Conservation (phyloP, 176 grass and related monocot genomes). For the Paspalum notatum region DNA sequence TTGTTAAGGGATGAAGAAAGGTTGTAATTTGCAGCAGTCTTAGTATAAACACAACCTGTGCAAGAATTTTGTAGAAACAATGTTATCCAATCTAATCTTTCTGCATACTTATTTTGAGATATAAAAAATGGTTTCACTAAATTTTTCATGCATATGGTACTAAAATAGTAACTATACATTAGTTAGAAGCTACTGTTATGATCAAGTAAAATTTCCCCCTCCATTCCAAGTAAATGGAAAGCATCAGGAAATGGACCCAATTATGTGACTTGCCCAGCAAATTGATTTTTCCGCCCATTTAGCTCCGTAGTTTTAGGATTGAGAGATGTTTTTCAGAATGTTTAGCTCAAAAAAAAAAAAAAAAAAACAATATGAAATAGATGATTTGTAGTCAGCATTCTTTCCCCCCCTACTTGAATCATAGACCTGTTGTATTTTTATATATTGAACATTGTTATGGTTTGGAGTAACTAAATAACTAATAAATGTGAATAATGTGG, state of each 20-base stretch:
- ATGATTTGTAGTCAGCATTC: not conserved
- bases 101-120: not conserved
- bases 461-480: not conserved
- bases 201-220: not conserved
- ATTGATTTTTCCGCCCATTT: not conserved
- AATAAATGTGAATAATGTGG: not conserved
- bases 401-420: not conserved
- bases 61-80: not conserved
- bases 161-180: not conserved
- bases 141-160: not conserved
- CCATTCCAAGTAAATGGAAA: not conserved
- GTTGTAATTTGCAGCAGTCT: not conserved
- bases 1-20: not conserved
- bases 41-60: not conserved
- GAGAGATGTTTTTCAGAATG: not conserved
- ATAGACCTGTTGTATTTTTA: not conserved
- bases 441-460: not conserved
- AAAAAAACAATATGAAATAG: not conserved
- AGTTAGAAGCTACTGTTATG: not conserved
- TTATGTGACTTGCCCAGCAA: not conserved
- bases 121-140: not conserved
- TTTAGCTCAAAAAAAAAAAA: not conserved
- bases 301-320: not conserved
- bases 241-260: not conserved
- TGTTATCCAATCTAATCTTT: slow-evolving; percentile 4